Evolutionary conservation across 371 early-diverging fungal genomes (phyloP).

Genomic region (Batkoa obscura): DNA sequence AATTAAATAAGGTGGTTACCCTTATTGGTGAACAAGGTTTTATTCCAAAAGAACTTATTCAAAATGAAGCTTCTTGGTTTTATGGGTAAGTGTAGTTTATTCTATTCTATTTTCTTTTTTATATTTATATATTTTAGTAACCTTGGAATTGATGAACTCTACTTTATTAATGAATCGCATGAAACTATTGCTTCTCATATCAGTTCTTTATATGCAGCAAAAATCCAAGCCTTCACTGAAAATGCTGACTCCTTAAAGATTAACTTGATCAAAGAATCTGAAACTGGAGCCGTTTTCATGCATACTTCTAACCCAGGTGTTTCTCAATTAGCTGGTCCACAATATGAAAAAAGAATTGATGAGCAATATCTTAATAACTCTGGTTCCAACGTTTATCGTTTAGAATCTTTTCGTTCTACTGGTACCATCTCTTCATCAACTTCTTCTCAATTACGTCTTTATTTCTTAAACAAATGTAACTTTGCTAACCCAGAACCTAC

Average conservation of each 20-base stretch:
- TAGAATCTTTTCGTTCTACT: slow-evolving; percentile 88
- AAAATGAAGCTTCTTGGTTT: slow-evolving; percentile 89
- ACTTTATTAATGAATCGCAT: slow-evolving; percentile 79
- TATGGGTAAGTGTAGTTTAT: slow-evolving; percentile 43
- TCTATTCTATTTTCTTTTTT: neutral
- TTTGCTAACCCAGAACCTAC: slow-evolving; percentile 70
- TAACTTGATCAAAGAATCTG: slow-evolving; percentile 77
- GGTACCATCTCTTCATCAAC: slow-evolving; percentile 69
- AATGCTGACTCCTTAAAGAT: slow-evolving; percentile 73
- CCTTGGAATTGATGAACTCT: slow-evolving; percentile 94
- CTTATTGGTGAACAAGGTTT: slow-evolving; percentile 74
- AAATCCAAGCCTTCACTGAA: slow-evolving; percentile 79
- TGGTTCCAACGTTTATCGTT: slow-evolving; percentile 58
- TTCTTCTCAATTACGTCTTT: slow-evolving; percentile 80
- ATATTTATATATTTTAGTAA: slow-evolving; percentile 28
- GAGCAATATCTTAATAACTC: slow-evolving; percentile 74
- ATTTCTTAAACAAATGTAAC: slow-evolving; percentile 82
- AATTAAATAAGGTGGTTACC: slow-evolving; percentile 66
- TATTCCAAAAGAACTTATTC: slow-evolving; percentile 74
- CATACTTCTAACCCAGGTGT: slow-evolving; percentile 90
- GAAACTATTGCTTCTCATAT: slow-evolving; percentile 90
- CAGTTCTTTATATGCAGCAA: slow-evolving; percentile 85
- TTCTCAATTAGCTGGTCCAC: slow-evolving; percentile 66
- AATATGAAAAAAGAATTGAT: slow-evolving; percentile 85
- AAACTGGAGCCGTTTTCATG: slow-evolving; percentile 85